Evolutionary conservation across 2,329 filamentous ascomycete species (phyloP), one percentile per base, ranked within the genome.

Genomic region (Trichoderma atroviride): DNA sequence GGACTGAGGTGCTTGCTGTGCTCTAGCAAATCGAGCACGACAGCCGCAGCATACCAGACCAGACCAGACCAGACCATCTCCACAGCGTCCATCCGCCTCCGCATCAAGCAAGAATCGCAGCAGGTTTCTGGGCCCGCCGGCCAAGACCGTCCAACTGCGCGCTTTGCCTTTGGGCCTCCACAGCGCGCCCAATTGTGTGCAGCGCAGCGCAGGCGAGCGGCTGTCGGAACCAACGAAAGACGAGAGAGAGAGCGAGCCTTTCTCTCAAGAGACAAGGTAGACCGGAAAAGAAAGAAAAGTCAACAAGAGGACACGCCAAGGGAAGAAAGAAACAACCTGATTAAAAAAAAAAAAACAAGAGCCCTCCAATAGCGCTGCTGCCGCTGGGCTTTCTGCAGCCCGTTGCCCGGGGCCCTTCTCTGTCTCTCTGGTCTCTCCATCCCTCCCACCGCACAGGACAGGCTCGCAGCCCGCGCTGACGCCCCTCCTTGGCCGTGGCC

Each of bases 131-230:
- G 33, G 33, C n/a, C 47, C 43, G 43, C 19, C n/a, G 11, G 70
- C 58, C 31, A 33, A 33, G 7, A 33, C 31, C 9, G 10, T 10
- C 31, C 7, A 55, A 66, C 33, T 35, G 33, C 33, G 33, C 14
- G 33, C 33, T 22, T 11, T 43, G 40, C 40, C 13, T 50, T 72
- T 72, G 70, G 73, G 72, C 71, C 69, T 70, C 70, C 72, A 72
- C 70, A n/a, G 29, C 19, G 55, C 27, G 55, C 55, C 24, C 27
- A 33, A 33, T 27, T 33, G 71, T 73, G 72, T 71, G 71, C 33
- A 13, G 33, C 16, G 37, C 37, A 40, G 37, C 33, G 37, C 40
- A 19, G 40, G n/a, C 19, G 11, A 43, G 7, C 40, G 19, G 40
- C 71, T 72, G 73, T 72, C 70, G 68, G 68, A 43, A 43, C 68